These are phyloP conservation scores for Mallotus japonicus DNA, from an alignment of 441 rosid species.

Conservation along the genomic window DNA sequence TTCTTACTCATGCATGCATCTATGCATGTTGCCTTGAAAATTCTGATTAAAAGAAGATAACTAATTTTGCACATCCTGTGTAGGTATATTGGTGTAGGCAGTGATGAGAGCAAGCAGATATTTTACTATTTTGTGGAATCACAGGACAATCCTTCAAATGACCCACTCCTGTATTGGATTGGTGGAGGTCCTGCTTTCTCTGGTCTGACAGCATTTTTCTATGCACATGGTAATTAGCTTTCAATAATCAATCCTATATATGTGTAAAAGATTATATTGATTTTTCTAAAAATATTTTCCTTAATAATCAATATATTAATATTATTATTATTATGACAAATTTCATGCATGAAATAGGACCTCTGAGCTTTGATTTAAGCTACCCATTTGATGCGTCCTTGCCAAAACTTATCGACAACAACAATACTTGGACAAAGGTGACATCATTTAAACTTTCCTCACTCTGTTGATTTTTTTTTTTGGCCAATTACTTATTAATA, in stretches of 20 bases:
- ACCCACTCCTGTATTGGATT: conserved; percentile 27
- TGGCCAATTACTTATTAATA: too few relatives aligned
- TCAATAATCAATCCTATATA: background rate
- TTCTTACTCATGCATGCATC: too few relatives aligned
- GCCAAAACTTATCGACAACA: background rate
- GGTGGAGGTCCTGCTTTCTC: conserved; percentile 31
- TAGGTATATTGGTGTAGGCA: conserved; percentile 2
- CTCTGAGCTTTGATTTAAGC: background rate
- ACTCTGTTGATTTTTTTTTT: too few relatives aligned
- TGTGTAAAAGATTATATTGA: too few relatives aligned
- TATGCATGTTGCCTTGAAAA: background rate
- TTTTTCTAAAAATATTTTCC: background rate
- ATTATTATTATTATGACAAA: too few relatives aligned
- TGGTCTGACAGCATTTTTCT: conserved; percentile 19
- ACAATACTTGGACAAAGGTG: background rate
- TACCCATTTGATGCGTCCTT: background rate
- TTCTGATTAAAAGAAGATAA: background rate
- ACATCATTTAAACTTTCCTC: background rate
- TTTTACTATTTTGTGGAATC: conserved; percentile 28
- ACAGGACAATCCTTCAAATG: conserved; percentile 8
- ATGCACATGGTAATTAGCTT: conserved; percentile 17
- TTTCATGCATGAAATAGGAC: background rate
- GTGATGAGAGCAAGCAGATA: conserved; percentile 3
- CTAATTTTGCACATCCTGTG: background rate
- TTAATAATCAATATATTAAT: too few relatives aligned